A percentile compares a stretch with the other conserved stretches of the same genome.
Evolutionary conservation across 352 stramenopile species (phyloP).

Genomic region (Phytophthora agathidicida): DNA sequence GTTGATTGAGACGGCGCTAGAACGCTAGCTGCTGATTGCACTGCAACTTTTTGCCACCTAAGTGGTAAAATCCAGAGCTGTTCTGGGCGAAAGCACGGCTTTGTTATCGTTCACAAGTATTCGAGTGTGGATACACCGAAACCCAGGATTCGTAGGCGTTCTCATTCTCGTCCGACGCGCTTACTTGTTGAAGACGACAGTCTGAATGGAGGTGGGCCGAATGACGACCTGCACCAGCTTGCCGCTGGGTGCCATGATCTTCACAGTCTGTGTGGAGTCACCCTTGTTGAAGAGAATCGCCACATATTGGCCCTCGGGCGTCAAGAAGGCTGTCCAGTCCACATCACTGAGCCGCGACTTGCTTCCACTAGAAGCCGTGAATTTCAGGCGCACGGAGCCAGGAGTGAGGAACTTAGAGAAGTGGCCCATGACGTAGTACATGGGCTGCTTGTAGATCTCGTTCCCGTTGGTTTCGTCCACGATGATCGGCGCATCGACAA

Average conservation of each 20-base stretch:
- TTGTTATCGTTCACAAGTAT: too few relatives aligned
- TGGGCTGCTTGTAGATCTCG: slow-evolving; percentile 84
- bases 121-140: too few relatives aligned
- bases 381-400: slow-evolving; percentile 46
- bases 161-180: too few relatives aligned
- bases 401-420: slow-evolving; percentile 72
- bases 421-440: slow-evolving; percentile 84
- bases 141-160: too few relatives aligned
- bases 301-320: slow-evolving; percentile 46
- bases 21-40: too few relatives aligned
- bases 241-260: slow-evolving; percentile 41
- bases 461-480: slow-evolving; percentile 53
- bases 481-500: slow-evolving; percentile 80
- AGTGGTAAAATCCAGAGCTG: too few relatives aligned
- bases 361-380: slow-evolving; percentile 27
- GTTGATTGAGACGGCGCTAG: too few relatives aligned
- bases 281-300: slow-evolving; percentile 49
- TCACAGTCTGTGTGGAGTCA: slow-evolving; percentile 41
- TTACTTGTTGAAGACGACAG: slow-evolving; percentile 49
- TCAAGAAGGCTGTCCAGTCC: slow-evolving; percentile 50
- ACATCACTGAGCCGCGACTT: slow-evolving; percentile 34
- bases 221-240: slow-evolving; percentile 47
- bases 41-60: too few relatives aligned
- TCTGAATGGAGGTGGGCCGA: slow-evolving; percentile 49
- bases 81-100: too few relatives aligned